Evolutionary conservation across 2,329 filamentous ascomycete species (phyloP).

Genomic region (Graphium sp.): DNA sequence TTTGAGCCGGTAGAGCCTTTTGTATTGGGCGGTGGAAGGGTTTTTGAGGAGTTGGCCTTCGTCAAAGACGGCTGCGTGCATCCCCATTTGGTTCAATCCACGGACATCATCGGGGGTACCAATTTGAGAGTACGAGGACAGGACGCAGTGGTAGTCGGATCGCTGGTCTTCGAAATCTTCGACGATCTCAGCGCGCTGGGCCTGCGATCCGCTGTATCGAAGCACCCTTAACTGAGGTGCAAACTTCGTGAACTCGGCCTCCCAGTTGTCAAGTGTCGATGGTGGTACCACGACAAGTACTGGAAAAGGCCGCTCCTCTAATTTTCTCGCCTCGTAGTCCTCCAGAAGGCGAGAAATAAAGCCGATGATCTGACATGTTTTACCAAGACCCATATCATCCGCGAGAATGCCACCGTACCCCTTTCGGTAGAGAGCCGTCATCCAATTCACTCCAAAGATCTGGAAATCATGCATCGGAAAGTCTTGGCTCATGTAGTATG

Average conservation of each 20-base stretch:
- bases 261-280: conserved; percentile 92
- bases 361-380: conserved; percentile 92
- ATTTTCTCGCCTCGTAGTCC: conserved; percentile 23
- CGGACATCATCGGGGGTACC: conserved; percentile 30
- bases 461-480: conserved; percentile 85
- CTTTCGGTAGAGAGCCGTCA: conserved; percentile 66
- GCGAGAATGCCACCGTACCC: conserved; percentile 79
- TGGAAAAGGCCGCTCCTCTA: conserved; percentile 38
- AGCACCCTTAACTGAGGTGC: conserved; percentile 61
- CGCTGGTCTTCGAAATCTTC: conserved; percentile 47
- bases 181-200: conserved; percentile 50
- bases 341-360: conserved; percentile 74
- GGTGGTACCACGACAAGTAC: conserved; percentile 81
- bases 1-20: conserved; percentile 58
- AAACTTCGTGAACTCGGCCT: conserved; percentile 76
- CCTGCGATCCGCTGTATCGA: conserved; percentile 50
- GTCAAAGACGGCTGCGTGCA: conserved; percentile 60
- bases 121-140: conserved; percentile 44
- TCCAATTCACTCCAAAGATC: conserved; percentile 87
- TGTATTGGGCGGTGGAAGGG: conserved; percentile 64
- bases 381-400: conserved; percentile 93
- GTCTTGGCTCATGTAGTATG: conserved; percentile 57
- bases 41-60: conserved; percentile 93
- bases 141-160: conserved; percentile 44
- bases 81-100: conserved; percentile 28